Evolutionary conservation across 257 asterid genomes (phyloP), one percentile per base, ranked within the genome.

Genomic region (Solanum commersonii): DNA sequence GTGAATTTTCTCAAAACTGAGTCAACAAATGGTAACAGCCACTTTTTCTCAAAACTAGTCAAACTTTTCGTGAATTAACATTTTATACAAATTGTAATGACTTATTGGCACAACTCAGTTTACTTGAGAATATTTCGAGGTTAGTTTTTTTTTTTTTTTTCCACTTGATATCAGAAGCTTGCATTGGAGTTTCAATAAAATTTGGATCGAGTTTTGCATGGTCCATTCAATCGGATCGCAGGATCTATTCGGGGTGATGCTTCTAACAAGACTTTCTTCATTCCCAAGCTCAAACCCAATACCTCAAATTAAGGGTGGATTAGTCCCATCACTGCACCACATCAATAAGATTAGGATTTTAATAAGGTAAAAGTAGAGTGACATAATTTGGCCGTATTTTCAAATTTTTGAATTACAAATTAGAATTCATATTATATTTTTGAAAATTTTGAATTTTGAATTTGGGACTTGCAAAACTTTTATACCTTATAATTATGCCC

Each of bases 291-390:
- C 63, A 56, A 56, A 56, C 2, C 1, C 4, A 3, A 56, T 16
- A 18, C 4, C n/a, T 56, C 10, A 2, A 18, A 56, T 52, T 52
- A 52, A 52, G 9, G 4, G 0, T 18, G 4, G 0, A 52, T 3
- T 10, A 52, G 2, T 18, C 3, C 2, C 4, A 2, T 0, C 10
- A 6, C 1, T 0, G 23, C 20, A 56, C 10, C n/a, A 6, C 10
- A 1, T 6, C 1, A 10, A 18, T 52, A 1, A 6, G 3, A 29
- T 68, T 5, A 68, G 11, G 4, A 2, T 68, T 68, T 68, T 70
- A 70, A 56, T 56, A 0, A 15, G 23, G 4, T 52, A 52, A 16
- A 59, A 18, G 67, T 20, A 59, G 25, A 59, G 25, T 59, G 25
- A 20, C 67, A 59, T 6, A 7, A 20, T 59, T 20, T 59, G 5